phyloP scores from a whole-genome alignment of 2,329 filamentous ascomycete species.

The Pyrenophora tritici-repentis region DNA sequence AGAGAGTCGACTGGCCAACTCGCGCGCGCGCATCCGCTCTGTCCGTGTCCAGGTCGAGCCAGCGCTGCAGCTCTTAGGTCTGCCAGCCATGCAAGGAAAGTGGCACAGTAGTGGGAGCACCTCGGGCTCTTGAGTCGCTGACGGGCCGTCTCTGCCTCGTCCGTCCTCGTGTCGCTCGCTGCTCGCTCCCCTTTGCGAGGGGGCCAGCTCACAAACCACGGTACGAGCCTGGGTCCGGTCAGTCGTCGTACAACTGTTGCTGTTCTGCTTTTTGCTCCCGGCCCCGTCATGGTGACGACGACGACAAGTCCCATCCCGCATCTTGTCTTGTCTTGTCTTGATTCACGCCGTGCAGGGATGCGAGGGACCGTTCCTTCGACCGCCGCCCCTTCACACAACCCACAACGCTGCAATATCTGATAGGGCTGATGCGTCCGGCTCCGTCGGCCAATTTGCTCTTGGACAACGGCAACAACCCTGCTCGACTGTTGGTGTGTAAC shows the following conservation, averaged over 20 bases:
- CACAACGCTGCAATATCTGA: slow-evolving; percentile 30
- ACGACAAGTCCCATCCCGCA: slow-evolving; percentile 23
- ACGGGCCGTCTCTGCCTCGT: slow-evolving; percentile 27
- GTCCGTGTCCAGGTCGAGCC: not conserved
- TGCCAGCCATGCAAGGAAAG: slow-evolving; percentile 7
- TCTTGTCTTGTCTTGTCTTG: too few relatives aligned
- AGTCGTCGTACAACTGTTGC: slow-evolving; percentile 5
- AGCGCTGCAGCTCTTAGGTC: not conserved
- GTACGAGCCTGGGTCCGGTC: slow-evolving; percentile 23
- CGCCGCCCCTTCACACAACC: slow-evolving; percentile 4
- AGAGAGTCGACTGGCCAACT: too few relatives aligned
- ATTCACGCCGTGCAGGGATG: slow-evolving; percentile 8
- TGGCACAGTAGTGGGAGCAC: slow-evolving; percentile 19
- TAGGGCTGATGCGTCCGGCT: slow-evolving; percentile 41
- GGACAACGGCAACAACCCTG: slow-evolving; percentile 11
- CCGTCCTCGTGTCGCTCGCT: slow-evolving; percentile 13
- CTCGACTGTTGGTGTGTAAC: slow-evolving; percentile 33
- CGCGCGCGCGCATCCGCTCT: not conserved
- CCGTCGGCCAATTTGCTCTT: slow-evolving; percentile 33
- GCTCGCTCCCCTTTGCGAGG: slow-evolving; percentile 13
- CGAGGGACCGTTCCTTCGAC: slow-evolving; percentile 13
- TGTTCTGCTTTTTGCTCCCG: not conserved
- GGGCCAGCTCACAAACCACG: slow-evolving; percentile 24
- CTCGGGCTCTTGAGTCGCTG: slow-evolving; percentile 29
- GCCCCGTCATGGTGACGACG: slow-evolving; percentile 2